Conservation (phyloP, 192 early-diverging fungal genomes). For the Umbelopsis isabellina region DNA sequence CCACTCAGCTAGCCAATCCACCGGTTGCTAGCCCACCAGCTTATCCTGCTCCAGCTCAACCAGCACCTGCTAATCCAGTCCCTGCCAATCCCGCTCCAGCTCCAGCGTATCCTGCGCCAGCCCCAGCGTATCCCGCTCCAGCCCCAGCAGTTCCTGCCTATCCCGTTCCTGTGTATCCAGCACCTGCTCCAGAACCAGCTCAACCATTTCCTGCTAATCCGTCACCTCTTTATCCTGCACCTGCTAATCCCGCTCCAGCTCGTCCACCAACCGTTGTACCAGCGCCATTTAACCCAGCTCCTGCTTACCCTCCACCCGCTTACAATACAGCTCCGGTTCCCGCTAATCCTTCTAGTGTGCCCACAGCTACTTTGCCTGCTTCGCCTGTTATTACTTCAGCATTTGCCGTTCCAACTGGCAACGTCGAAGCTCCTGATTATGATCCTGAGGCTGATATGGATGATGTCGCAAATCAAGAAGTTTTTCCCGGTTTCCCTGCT, state of each 20-base stretch:
- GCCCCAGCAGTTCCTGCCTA: too few species aligned
- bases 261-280: background rate
- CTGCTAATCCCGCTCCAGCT: constrained; percentile 5
- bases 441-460: background rate
- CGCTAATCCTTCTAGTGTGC: background rate
- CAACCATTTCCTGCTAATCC: too few species aligned
- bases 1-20: too few species aligned
- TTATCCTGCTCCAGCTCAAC: too few species aligned
- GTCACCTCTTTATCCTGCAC: background rate
- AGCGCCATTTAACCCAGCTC: background rate
- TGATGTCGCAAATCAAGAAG: background rate
- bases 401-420: background rate
- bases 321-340: background rate
- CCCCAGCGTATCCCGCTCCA: background rate
- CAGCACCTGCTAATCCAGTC: too few species aligned
- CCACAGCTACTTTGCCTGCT: constrained; percentile 8
- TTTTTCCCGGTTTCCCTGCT: constrained; percentile 12
- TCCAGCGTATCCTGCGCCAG: background rate
- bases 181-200: background rate
- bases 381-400: background rate
- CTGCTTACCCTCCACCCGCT: background rate
- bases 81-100: background rate
- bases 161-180: too few species aligned
- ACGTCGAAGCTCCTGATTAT: background rate
- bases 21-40: too few species aligned